Evolutionary conservation across 768 basidiomycete genomes (phyloP).

Genomic region (Mycena olivaceomarginata): DNA sequence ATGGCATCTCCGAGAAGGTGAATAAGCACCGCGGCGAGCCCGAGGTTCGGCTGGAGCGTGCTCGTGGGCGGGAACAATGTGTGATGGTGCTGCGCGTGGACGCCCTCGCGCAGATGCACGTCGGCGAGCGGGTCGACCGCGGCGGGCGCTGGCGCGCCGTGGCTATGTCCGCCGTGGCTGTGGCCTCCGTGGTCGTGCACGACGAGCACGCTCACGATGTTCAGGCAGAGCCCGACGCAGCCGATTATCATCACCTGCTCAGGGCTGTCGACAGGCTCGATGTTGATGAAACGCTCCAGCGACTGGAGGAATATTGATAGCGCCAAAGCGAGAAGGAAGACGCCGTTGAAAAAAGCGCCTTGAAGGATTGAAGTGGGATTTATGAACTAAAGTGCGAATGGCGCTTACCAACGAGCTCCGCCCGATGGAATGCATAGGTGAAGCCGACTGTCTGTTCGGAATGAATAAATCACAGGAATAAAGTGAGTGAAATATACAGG

Average conservation of each 20-base stretch:
- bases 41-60: slow-evolving; percentile 63
- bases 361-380: slow-evolving; percentile 16
- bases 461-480: neutral
- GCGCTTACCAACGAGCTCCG: slow-evolving; percentile 69
- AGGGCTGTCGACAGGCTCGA: slow-evolving; percentile 65
- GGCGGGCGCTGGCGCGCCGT: slow-evolving; percentile 31
- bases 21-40: slow-evolving; percentile 67
- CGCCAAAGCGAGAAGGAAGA: slow-evolving; percentile 71
- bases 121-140: slow-evolving; percentile 36
- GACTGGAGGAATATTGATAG: slow-evolving; percentile 73
- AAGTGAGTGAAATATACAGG: slow-evolving; percentile 26
- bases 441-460: slow-evolving; percentile 66
- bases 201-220: slow-evolving; percentile 68
- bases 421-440: slow-evolving; percentile 74
- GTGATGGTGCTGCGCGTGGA: slow-evolving; percentile 69
- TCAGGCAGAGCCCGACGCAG: slow-evolving; percentile 66
- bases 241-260: slow-evolving; percentile 69
- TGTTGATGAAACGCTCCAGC: slow-evolving; percentile 71
- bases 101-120: slow-evolving; percentile 31
- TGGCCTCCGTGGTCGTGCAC: slow-evolving; percentile 70
- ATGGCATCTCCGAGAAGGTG: slow-evolving; percentile 73
- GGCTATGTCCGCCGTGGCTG: slow-evolving; percentile 58
- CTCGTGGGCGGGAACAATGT: slow-evolving; percentile 59
- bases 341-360: slow-evolving; percentile 75
- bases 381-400: slow-evolving; percentile 35